Conservation (phyloP, 2,329 filamentous ascomycete genomes). For the Pseudogymnoascus sp. region DNA sequence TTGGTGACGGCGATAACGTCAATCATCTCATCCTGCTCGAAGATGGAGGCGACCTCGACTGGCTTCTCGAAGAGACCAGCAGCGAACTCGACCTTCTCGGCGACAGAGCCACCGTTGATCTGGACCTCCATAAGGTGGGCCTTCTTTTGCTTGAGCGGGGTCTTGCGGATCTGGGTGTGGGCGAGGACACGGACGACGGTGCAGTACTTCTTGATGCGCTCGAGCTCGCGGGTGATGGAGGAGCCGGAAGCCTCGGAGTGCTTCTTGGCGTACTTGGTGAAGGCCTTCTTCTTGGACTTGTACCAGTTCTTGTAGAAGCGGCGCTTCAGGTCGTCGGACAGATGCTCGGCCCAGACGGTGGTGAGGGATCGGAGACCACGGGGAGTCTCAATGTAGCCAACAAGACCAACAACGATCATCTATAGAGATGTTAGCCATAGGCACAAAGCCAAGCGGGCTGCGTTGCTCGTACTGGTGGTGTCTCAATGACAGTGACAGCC, state of each 20-base stretch:
- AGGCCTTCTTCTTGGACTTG: slow-evolving; percentile 99
- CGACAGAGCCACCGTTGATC: slow-evolving; percentile 92
- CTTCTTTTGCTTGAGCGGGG: slow-evolving; percentile 99
- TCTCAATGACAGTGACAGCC: slow-evolving; percentile 81
- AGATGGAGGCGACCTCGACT: slow-evolving; percentile 84
- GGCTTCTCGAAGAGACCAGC: slow-evolving; percentile 98
- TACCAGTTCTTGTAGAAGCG: slow-evolving; percentile 99
- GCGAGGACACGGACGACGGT: slow-evolving; percentile 97
- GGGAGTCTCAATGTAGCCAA: slow-evolving; percentile 99
- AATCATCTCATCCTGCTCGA: slow-evolving; percentile 99
- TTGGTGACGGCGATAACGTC: slow-evolving; percentile 99
- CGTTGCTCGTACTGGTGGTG: slow-evolving; percentile 88
- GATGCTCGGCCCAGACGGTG: slow-evolving; percentile 98
- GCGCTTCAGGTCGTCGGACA: slow-evolving; percentile 97
- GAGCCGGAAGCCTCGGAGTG: slow-evolving; percentile 88
- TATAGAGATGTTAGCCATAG: slow-evolving; percentile 65
- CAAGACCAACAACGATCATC: slow-evolving; percentile 99
- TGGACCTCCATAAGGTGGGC: slow-evolving; percentile 99
- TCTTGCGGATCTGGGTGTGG: slow-evolving; percentile 99
- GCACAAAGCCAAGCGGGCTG: slow-evolving; percentile 70
- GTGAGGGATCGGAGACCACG: slow-evolving; percentile 98
- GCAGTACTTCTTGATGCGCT: slow-evolving; percentile 99
- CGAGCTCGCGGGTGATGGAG: slow-evolving; percentile 91
- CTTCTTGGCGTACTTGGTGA: slow-evolving; percentile 99
- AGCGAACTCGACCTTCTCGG: slow-evolving; percentile 96